Conservation (phyloP, 257 asterid genomes). For the Osmanthus fragrans region DNA sequence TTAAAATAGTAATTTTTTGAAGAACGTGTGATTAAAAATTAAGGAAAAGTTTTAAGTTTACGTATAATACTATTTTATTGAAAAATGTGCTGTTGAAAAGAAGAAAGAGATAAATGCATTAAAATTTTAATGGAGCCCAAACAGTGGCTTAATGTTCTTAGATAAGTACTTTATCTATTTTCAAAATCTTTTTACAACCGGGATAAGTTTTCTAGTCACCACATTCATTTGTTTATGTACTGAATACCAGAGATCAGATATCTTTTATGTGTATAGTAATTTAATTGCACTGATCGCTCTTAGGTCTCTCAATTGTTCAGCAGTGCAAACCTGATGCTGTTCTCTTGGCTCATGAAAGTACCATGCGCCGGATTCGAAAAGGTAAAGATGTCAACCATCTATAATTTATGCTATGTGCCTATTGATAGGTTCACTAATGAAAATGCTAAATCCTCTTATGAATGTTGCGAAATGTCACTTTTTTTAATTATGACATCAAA, state of each 20-base stretch:
- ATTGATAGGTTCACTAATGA: neutral
- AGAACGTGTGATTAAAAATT: no score
- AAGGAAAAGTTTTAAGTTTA: no score
- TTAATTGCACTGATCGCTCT: conserved; percentile 10
- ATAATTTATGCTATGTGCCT: neutral
- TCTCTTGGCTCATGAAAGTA: conserved; percentile 80
- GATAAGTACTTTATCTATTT: neutral
- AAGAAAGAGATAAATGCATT: no score
- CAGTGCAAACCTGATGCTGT: conserved; percentile 76
- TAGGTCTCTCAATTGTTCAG: conserved; percentile 94
- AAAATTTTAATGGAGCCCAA: no score
- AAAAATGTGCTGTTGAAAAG: no score
- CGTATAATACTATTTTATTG: no score
- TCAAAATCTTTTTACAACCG: neutral
- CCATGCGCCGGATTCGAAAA: conserved; percentile 65
- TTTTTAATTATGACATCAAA: neutral
- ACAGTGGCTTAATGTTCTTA: neutral
- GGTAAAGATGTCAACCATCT: conserved; percentile 38
- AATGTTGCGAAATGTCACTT: neutral
- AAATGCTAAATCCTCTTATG: neutral
- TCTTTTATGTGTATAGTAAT: neutral
- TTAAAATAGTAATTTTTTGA: no score
- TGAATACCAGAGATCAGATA: neutral
- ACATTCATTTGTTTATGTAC: conserved; percentile 3
- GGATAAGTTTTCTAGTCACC: neutral